Evolutionary conservation across 148 eudicot genomes (phyloP).

Genomic region (Diospyros lotus): DNA sequence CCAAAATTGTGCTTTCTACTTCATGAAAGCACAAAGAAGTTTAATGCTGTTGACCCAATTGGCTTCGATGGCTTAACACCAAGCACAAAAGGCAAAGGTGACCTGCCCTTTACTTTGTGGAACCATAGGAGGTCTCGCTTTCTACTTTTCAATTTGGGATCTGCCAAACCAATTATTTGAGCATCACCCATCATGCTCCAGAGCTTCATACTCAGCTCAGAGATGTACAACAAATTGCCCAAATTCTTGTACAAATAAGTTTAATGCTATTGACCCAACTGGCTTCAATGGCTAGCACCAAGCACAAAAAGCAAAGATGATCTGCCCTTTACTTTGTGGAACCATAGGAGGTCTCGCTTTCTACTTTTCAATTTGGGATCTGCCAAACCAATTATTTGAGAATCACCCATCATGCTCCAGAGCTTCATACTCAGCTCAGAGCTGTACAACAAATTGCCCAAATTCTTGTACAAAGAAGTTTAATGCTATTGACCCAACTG

Average conservation of each 20-base stretch:
- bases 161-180: not conserved
- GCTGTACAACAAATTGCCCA: too few relatives aligned
- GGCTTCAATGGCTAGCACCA: not conserved
- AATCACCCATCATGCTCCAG: too few relatives aligned
- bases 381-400: not conserved
- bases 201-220: too few relatives aligned
- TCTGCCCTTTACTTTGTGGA: not conserved
- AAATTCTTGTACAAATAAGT: too few relatives aligned
- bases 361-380: not conserved
- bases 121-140: not conserved
- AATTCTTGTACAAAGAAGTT: too few relatives aligned
- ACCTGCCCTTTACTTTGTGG: not conserved
- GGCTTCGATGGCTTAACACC: not conserved
- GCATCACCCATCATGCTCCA: too few relatives aligned
- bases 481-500: not conserved
- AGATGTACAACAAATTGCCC: too few relatives aligned
- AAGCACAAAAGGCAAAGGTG: not conserved
- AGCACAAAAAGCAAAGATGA: not conserved
- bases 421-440: too few relatives aligned
- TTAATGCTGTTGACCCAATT: not conserved
- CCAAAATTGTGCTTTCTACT: not conserved
- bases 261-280: too few relatives aligned
- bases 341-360: not conserved
- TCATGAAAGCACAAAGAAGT: not conserved
- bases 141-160: not conserved